Base-by-base conservation (phyloP, 208 protist species). In the Strigomonas culicis region DNA sequence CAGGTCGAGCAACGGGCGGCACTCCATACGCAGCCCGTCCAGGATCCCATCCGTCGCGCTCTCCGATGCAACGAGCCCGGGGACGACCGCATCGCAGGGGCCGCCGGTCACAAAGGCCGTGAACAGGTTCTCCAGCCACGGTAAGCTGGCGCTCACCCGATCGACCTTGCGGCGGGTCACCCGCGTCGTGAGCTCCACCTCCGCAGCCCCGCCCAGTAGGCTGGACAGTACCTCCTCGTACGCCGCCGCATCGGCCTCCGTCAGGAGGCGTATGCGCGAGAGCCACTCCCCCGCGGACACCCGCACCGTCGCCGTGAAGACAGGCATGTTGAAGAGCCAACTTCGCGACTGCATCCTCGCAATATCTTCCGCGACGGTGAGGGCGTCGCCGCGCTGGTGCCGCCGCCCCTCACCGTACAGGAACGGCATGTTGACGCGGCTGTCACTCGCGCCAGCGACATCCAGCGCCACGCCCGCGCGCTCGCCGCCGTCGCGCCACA, bases 241-340 rank as follows among this genome's bases (percentile, higher is more conserved):
- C 1, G 57, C 10, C 39, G 39, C 39, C 39, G 39, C 39, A 17
- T 44, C 39, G 1, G 39, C 39, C 39, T 15, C 8, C 15, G 39
- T 15, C 4, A 44, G 39, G 3, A 17, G 13, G 19, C 8, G 8
- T 15, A 19, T 15, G 8, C 39, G 39, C 11, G 39, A 4, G 10
- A 44, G 39, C 39, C 39, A 44, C 39, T 59, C 53, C n/a, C 11
- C 27, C 28, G 15, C 2, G 1, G 57, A 51, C 8, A 90, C 28
- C 6, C 51, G 11, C 31, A 90, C 68, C 1, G 66, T 63, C 0
- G 84, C 80, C 36, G 76, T 79, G 65, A 91, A 94, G 34, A 68
- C 52, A 11, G 88, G 88, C 88, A 91, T 91, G 0, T 74, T 69
- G 59, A 84, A 82, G 15, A 78, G 46, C 84, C 84, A 91, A 0